Percentiles rank a stretch among this genome's conserved stretches.
Evolutionary conservation across 2,329 filamentous ascomycete genomes (phyloP).

Genomic region (Alternaria ethzedia): DNA sequence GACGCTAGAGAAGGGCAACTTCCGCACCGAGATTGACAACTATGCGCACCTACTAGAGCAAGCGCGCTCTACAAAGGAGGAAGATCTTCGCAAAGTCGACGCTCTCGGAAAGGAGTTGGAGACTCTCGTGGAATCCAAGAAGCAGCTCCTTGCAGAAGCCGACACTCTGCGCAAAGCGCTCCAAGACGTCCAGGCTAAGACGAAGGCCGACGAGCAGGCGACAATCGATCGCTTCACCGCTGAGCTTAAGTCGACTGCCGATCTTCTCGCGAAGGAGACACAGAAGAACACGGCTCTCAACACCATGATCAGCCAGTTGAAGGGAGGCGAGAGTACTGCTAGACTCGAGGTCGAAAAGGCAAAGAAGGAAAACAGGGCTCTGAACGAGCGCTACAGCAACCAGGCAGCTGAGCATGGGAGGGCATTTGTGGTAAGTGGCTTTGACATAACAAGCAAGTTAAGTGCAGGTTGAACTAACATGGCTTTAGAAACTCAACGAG

Average conservation of each 20-base stretch:
- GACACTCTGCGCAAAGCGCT: slow-evolving; percentile 21
- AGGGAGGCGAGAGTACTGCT: slow-evolving; percentile 11
- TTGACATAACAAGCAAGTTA: not conserved
- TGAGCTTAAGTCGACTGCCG: slow-evolving; percentile 23
- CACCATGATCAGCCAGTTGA: slow-evolving; percentile 14
- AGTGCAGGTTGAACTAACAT: not conserved
- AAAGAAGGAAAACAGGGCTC: slow-evolving; percentile 20
- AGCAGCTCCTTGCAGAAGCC: slow-evolving; percentile 21
- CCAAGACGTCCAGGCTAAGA: slow-evolving; percentile 21
- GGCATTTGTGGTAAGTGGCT: slow-evolving; percentile 23
- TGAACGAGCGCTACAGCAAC: slow-evolving; percentile 28
- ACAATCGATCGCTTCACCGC: slow-evolving; percentile 19
- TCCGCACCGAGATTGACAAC: slow-evolving; percentile 33
- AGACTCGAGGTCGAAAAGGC: slow-evolving; percentile 28
- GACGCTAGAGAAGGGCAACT: slow-evolving; percentile 37
- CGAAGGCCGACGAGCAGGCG: slow-evolving; percentile 19
- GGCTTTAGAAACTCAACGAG: slow-evolving; percentile 17
- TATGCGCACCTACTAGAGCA: slow-evolving; percentile 21
- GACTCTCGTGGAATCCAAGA: slow-evolving; percentile 20
- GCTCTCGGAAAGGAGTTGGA: slow-evolving; percentile 25
- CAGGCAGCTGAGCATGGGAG: slow-evolving; percentile 30
- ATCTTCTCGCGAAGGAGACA: slow-evolving; percentile 25
- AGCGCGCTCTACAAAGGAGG: slow-evolving; percentile 9
- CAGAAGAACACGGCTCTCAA: slow-evolving; percentile 26
- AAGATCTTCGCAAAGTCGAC: slow-evolving; percentile 12